Conservation (phyloP, 139 green algal genomes). For the Closterium sp. region DNA sequence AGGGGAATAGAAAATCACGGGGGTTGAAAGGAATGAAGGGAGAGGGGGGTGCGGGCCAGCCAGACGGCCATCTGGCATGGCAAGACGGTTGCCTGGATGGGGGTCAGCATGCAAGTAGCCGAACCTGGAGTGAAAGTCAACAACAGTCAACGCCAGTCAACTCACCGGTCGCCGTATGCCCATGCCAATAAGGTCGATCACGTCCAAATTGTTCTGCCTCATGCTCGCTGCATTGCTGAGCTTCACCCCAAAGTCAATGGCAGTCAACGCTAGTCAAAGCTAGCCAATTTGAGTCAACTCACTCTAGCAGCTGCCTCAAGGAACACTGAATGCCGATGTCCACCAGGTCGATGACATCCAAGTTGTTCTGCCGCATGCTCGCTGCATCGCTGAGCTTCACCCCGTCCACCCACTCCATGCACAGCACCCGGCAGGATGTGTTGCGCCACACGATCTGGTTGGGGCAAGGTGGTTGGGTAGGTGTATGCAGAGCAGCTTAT, state of each 20-base stretch:
- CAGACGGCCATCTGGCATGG: slow-evolving; percentile 74
- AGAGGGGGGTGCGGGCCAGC: too few relatives aligned
- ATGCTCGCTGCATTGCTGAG: too few relatives aligned
- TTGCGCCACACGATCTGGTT: slow-evolving; percentile 70
- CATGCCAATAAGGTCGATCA: too few relatives aligned
- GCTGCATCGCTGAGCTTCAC: slow-evolving; percentile 85
- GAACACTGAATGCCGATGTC: slow-evolving; percentile 93
- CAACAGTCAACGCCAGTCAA: too few relatives aligned
- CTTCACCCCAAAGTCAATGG: too few relatives aligned
- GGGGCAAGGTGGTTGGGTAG: too few relatives aligned
- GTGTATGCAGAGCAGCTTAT: too few relatives aligned
- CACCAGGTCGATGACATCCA: slow-evolving; percentile 90
- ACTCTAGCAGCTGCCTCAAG: slow-evolving; percentile 69
- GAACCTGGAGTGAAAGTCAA: slow-evolving; percentile 21
- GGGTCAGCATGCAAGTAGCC: slow-evolving; percentile 71
- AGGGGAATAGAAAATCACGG: too few relatives aligned
- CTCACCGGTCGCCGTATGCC: too few relatives aligned
- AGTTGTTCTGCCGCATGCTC: slow-evolving; percentile 64
- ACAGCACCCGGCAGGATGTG: slow-evolving; percentile 72
- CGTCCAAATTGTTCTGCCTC: too few relatives aligned
- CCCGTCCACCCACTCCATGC: slow-evolving; percentile 98
- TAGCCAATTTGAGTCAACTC: too few relatives aligned
- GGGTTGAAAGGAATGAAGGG: neutral
- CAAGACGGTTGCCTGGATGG: slow-evolving; percentile 81
- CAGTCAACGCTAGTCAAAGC: too few relatives aligned